Evolutionary conservation across 108 stramenopile genomes (phyloP), one percentile per base, ranked within the genome.

Genomic region (Nannochloropsis oceanica): DNA sequence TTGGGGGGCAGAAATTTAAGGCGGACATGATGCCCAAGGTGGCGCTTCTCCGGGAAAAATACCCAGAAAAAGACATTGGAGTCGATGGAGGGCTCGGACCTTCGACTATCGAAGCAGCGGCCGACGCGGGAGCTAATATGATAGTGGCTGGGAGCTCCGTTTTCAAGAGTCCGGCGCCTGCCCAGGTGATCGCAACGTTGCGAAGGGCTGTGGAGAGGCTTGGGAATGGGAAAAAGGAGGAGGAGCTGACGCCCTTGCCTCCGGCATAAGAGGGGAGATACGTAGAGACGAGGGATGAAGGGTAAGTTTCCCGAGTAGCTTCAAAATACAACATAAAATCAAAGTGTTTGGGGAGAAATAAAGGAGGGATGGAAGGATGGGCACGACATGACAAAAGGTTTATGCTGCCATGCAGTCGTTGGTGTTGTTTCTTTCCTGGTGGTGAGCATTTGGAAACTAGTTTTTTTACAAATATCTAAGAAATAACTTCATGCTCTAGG

Each of bases 51-150:
- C 87, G 96, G 14, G 87, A 87, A 26, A 84, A 84, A 26, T 93
- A 89, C 84, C 96, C 96, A 5, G 79, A 91, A 82, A 43, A 95
- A 80, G 89, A 94, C 86, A 95, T 97, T 89, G 92, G 95, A 89
- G 95, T 97, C 5, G 96, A 97, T 86, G 96, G 96, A n/a, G 96
- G 96, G 11, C 86, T 97, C 11, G 90, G 87, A 13, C 94, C 94
- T 14, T 84, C 87, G 14, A 97, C 95, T 12, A 91, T 96, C 79
- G 95, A 94, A 73, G 89, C 84, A 26, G 96, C 94, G 12, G 94
- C 95, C 2, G 81, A 89, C 84, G 95, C 95, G 2, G 96, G 96
- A 1, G 96, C 96, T 43, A 97, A 97, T 87, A 84, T 94, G 44
- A 95, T 97, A 84, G 96, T 96, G 26, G 92, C 93, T 12, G 95